Evolutionary conservation across 176 grass and related monocot species (phyloP).

Genomic region (Poa pratensis): DNA sequence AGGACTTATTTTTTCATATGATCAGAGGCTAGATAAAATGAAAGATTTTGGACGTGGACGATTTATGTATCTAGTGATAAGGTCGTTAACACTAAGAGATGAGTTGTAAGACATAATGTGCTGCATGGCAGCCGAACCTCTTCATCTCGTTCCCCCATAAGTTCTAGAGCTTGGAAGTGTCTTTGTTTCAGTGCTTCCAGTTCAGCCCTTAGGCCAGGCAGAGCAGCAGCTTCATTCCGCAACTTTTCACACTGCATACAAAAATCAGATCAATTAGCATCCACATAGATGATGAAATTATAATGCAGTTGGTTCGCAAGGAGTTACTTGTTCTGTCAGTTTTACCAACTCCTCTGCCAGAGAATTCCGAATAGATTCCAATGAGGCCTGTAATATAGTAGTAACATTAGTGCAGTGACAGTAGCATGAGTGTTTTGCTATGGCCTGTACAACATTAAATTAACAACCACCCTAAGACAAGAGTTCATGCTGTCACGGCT

Average conservation of each 20-base stretch:
- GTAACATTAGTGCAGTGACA: constrained; percentile 24
- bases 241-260: constrained; percentile 93
- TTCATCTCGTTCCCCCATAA: constrained; percentile 99
- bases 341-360: constrained; percentile 97
- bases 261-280: constrained; percentile 34
- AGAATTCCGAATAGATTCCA: constrained; percentile 97
- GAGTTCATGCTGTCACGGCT: neutral
- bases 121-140: constrained; percentile 59
- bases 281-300: constrained; percentile 23
- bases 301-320: neutral
- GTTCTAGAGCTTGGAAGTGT: constrained; percentile 88
- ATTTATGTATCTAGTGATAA: neutral
- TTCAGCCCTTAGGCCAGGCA: constrained; percentile 90
- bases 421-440: constrained; percentile 10
- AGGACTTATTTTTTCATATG: neutral
- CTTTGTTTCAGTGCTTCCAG: constrained; percentile 93
- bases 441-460: constrained; percentile 3
- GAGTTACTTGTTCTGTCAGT: constrained; percentile 92
- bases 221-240: constrained; percentile 64
- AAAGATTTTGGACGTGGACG: neutral
- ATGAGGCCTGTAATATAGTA: constrained; percentile 71
- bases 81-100: neutral
- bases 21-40: neutral
- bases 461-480: neutral
- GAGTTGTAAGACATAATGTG: neutral